These are phyloP conservation scores for Nematocida sp. DNA, from an alignment of 371 early-diverging fungal genomes.

Conservation along the genomic window DNA sequence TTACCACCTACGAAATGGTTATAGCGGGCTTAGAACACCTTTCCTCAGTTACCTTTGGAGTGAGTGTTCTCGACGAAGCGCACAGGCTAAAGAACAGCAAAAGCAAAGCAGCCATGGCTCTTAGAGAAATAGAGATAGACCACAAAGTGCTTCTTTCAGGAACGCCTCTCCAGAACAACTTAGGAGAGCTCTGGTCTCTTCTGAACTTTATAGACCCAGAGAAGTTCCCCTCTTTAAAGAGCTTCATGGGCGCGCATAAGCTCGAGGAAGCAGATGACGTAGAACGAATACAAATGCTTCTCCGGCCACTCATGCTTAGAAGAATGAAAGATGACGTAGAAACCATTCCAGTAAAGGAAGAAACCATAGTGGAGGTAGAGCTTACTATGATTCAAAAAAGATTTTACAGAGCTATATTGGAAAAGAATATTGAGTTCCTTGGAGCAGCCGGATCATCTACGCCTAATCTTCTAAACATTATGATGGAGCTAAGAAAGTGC, in stretches of 20 bases:
- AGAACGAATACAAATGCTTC: slow-evolving; percentile 84
- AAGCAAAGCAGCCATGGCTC: slow-evolving; percentile 79
- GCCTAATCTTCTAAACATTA: slow-evolving; percentile 84
- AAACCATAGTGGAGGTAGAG: slow-evolving; percentile 84
- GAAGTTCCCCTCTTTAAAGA: slow-evolving; percentile 80
- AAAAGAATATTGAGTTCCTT: slow-evolving; percentile 82
- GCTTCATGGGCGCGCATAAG: slow-evolving; percentile 93
- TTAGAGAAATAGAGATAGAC: slow-evolving; percentile 76
- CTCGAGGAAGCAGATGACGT: slow-evolving; percentile 90
- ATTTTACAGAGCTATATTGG: slow-evolving; percentile 89
- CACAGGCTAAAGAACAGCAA: slow-evolving; percentile 98
- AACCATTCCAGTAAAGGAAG: slow-evolving; percentile 88
- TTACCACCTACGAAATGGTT: slow-evolving; percentile 94
- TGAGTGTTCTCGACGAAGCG: slow-evolving; percentile 94
- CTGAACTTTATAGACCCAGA: slow-evolving; percentile 92
- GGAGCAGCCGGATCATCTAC: slow-evolving; percentile 73
- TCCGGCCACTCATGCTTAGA: slow-evolving; percentile 86
- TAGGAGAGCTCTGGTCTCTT: slow-evolving; percentile 94
- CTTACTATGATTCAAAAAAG: slow-evolving; percentile 86
- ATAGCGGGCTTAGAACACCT: slow-evolving; percentile 78
- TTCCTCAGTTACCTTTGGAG: slow-evolving; percentile 79
- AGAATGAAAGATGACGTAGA: slow-evolving; percentile 96
- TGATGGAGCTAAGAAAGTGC: slow-evolving; percentile 99
- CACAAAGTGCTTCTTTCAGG: slow-evolving; percentile 91
- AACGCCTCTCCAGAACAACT: slow-evolving; percentile 95